phyloP scores from a whole-genome alignment of 73 alveolate genomes.

The Tetrahymena elliotti region DNA sequence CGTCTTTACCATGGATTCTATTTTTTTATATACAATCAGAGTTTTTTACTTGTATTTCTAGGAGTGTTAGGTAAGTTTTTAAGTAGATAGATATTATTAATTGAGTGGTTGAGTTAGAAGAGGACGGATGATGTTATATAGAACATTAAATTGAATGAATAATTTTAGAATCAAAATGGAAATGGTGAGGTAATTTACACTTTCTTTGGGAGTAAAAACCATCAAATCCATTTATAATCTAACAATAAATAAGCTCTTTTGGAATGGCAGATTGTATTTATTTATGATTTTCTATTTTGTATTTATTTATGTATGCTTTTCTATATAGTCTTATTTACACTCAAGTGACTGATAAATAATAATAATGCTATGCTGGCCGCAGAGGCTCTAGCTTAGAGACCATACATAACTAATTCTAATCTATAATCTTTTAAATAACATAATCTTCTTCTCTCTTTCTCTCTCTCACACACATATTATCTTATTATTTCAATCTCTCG shows the following conservation, averaged over 20 bases:
- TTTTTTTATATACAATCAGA: slow-evolving; percentile 9
- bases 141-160: neutral
- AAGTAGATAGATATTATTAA: neutral
- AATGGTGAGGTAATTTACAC: neutral
- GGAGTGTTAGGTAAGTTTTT: neutral
- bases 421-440: neutral
- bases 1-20: slow-evolving; percentile 26
- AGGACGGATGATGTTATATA: slow-evolving; percentile 24
- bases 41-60: neutral
- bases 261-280: neutral
- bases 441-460: neutral
- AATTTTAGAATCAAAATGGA: neutral
- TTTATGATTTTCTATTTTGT: no score
- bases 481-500: neutral
- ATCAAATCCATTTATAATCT: neutral
- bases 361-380: no score
- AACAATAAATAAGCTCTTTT: neutral
- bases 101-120: neutral
- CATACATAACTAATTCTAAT: neutral
- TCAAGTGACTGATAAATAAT: neutral
- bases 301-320: neutral
- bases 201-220: neutral
- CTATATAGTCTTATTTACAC: neutral
- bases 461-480: neutral
- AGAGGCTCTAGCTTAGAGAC: neutral